Percentiles rank a stretch among this genome's conserved stretches.
Conservation (phyloP, 2,329 filamentous ascomycete genomes). For the Penicillium crustosum region DNA sequence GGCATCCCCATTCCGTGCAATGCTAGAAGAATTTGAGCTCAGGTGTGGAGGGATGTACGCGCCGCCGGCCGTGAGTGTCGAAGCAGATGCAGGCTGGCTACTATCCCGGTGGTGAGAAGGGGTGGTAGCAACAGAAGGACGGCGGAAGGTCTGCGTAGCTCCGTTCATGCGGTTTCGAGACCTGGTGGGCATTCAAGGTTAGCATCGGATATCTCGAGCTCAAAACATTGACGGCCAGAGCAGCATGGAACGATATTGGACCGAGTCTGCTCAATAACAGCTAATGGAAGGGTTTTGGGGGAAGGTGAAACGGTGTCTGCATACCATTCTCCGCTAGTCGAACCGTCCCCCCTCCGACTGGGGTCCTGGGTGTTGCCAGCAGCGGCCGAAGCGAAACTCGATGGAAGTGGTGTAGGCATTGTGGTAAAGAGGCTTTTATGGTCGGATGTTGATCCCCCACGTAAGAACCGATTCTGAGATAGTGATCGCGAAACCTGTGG, state of each 20-base stretch:
- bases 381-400: conserved; percentile 80
- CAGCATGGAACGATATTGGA: background rate
- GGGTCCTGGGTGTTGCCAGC: conserved; percentile 68
- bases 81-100: conserved; percentile 41
- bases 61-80: conserved; percentile 43
- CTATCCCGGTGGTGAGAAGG: conserved; percentile 48
- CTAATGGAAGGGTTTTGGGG: background rate
- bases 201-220: conserved; percentile 19
- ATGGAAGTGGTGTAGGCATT: conserved; percentile 75
- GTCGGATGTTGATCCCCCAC: conserved; percentile 27
- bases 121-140: conserved; percentile 60
- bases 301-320: conserved; percentile 30
- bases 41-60: conserved; percentile 63
- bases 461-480: conserved; percentile 22
- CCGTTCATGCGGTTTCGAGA: conserved; percentile 63
- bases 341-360: conserved; percentile 58
- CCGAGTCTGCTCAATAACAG: background rate
- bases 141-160: conserved; percentile 66
- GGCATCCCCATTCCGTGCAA: conserved; percentile 55
- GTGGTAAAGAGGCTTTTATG: conserved; percentile 28
- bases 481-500: conserved; percentile 28
- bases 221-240: conserved; percentile 7
- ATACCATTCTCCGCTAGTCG: conserved; percentile 69
- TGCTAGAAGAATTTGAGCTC: conserved; percentile 50
- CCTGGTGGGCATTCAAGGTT: conserved; percentile 42